Conservation (phyloP, 306 rosid species). For the Quercus dentata region DNA sequence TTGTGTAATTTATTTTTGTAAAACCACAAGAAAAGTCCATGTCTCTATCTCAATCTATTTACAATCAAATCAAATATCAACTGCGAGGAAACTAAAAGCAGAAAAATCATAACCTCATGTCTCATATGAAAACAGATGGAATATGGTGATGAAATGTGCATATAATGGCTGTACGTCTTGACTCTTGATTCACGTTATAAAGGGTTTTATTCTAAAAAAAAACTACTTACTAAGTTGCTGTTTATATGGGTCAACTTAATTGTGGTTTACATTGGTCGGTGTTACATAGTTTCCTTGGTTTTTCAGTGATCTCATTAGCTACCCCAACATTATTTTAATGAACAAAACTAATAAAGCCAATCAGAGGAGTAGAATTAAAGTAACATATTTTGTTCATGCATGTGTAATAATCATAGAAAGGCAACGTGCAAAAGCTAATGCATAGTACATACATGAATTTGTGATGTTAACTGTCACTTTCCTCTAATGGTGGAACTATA, state of each 20-base stretch:
- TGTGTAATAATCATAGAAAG: background rate
- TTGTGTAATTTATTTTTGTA: background rate
- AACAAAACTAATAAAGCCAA: background rate
- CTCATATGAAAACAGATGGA: background rate
- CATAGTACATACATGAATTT: background rate
- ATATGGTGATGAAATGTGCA: background rate
- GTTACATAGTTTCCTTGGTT: background rate
- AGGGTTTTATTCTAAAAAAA: background rate
- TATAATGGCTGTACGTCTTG: background rate
- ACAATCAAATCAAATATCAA: background rate
- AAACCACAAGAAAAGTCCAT: background rate
- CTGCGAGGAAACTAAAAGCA: background rate
- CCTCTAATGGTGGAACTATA: background rate
- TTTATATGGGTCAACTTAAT: background rate
- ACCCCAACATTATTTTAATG: background rate
- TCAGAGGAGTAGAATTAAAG: background rate
- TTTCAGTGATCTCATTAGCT: background rate
- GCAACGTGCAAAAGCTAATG: conserved; percentile 2
- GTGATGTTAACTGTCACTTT: background rate
- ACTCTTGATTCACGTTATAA: background rate
- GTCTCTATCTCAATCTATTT: background rate
- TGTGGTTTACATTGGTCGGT: background rate
- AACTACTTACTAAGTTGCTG: background rate
- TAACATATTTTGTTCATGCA: background rate
- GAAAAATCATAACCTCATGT: background rate